Evolutionary conservation across 495 filamentous ascomycete species (phyloP), one percentile per base, ranked within the genome.

Genomic region (Polyplosphaeria fusca): DNA sequence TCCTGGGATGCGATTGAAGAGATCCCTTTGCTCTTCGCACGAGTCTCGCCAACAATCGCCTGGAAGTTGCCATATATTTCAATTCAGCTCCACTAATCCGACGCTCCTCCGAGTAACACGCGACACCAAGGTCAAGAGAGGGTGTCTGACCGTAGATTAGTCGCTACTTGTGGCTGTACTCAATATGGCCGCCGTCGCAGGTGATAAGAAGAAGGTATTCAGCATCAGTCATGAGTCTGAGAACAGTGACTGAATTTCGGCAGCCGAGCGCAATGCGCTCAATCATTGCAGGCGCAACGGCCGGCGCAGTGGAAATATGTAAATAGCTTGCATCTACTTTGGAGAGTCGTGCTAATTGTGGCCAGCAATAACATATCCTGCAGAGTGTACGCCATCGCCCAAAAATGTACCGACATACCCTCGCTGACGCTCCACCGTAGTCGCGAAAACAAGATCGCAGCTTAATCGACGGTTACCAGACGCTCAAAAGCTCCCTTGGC

Each of bases 221-320:
- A 12, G 16, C 20, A 5, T 45, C 26, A 3, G 2, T 19, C n/a
- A n/a, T n/a, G 28, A 51, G 12, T 11, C 38, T n/a, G 28, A 12
- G 11, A 24, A 11, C 38, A 51, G 19, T 16, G 35, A 40, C 3
- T 19, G 14, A 26, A 11, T 11, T 40, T 13, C 47, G 18, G 5
- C 7, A 42, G 47, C 91, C 90, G 28, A 93, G 88, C 68, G 78
- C 84, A 43, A 68, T 94, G 65, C 85, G 91, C 58, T 94, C 89
- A 50, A 87, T 95, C 55, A 77, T 95, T 65, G 91, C 91, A 35
- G 91, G 91, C 52, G 86, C 89, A 48, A 86, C 86, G 18, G 93
- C 93, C 38, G 93, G 93, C 66, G 93, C 93, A 47, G 82, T 96
- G 56, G 93, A 98, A 73, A 97, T 98, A 76, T 84, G 89, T 91